Conservation (phyloP, 495 filamentous ascomycete genomes). For the Penicillium paradoxum region DNA sequence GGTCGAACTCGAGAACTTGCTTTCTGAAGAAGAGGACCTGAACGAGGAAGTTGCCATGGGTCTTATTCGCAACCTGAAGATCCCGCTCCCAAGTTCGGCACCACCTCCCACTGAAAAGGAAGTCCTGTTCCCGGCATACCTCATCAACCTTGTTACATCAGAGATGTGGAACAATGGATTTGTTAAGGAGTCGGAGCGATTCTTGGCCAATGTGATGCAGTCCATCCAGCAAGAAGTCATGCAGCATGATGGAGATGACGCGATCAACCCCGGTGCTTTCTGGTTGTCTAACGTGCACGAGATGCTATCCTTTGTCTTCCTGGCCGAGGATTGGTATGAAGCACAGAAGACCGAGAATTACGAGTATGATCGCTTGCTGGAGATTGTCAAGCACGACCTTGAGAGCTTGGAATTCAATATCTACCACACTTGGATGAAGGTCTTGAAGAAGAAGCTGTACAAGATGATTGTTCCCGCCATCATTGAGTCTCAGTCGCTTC, state of each 20-base stretch:
- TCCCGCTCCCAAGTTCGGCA: slow-evolving; percentile 74
- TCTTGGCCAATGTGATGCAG: slow-evolving; percentile 99
- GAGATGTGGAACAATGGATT: slow-evolving; percentile 99
- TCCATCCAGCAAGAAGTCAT: slow-evolving; percentile 99
- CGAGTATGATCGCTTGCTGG: slow-evolving; percentile 94
- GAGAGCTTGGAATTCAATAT: slow-evolving; percentile 99
- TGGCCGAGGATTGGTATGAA: slow-evolving; percentile 99
- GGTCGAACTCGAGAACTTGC: slow-evolving; percentile 83
- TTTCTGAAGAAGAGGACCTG: slow-evolving; percentile 90
- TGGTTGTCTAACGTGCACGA: slow-evolving; percentile 99
- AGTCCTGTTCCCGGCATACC: slow-evolving; percentile 94
- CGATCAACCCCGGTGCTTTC: slow-evolving; percentile 95
- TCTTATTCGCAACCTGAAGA: slow-evolving; percentile 92
- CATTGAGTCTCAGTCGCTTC: slow-evolving; percentile 96
- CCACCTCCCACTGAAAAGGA: slow-evolving; percentile 96
- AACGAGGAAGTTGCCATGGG: slow-evolving; percentile 97
- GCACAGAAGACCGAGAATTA: slow-evolving; percentile 98
- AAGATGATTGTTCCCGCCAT: slow-evolving; percentile 99
- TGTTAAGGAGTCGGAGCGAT: slow-evolving; percentile 98
- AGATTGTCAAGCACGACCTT: slow-evolving; percentile 98
- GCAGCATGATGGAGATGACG: slow-evolving; percentile 96
- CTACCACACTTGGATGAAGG: slow-evolving; percentile 99
- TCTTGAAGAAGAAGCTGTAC: slow-evolving; percentile 95
- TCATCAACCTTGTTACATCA: slow-evolving; percentile 98
- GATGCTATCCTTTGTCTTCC: slow-evolving; percentile 99